Evolutionary conservation across 1,284 basidiomycete species (phyloP).

Genomic region (Cryptococcus wingfieldii): DNA sequence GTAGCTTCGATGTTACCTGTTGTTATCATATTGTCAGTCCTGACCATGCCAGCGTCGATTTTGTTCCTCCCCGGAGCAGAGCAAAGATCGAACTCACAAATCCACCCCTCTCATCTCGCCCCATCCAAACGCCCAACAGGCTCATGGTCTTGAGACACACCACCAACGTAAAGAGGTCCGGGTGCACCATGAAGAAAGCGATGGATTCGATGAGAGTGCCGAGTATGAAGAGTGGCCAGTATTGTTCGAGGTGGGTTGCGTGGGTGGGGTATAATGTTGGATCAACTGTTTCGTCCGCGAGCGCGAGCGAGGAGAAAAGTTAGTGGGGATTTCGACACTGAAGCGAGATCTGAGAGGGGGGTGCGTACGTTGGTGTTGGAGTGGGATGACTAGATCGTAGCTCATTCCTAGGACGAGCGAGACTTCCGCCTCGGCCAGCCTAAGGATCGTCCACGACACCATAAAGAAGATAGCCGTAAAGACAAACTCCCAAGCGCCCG

Average conservation of each 20-base stretch:
- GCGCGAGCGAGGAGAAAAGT: background rate
- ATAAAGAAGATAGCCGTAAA: constrained; percentile 19
- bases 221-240: constrained; percentile 28
- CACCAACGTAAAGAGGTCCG: constrained; percentile 27
- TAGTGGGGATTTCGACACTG: background rate
- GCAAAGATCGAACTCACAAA: constrained; percentile 16
- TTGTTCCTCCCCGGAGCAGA: background rate
- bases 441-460: constrained; percentile 21
- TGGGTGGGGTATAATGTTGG: constrained; percentile 1
- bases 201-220: constrained; percentile 18
- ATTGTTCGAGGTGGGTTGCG: constrained; percentile 14
- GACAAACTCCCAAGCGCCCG: constrained; percentile 25
- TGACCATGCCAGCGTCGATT: background rate
- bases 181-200: constrained; percentile 22
- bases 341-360: background rate
- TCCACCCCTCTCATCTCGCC: constrained; percentile 13
- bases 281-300: background rate
- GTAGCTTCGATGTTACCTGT: background rate
- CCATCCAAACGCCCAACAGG: constrained; percentile 21
- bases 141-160: constrained; percentile 29
- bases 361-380: constrained; percentile 15
- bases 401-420: constrained; percentile 21
- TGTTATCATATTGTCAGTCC: background rate
- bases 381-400: constrained; percentile 27
- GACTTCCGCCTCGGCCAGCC: constrained; percentile 15